These are phyloP conservation scores for Coniochaeta pulveracea DNA, from an alignment of 2,329 filamentous ascomycete species.

Conservation along the genomic window DNA sequence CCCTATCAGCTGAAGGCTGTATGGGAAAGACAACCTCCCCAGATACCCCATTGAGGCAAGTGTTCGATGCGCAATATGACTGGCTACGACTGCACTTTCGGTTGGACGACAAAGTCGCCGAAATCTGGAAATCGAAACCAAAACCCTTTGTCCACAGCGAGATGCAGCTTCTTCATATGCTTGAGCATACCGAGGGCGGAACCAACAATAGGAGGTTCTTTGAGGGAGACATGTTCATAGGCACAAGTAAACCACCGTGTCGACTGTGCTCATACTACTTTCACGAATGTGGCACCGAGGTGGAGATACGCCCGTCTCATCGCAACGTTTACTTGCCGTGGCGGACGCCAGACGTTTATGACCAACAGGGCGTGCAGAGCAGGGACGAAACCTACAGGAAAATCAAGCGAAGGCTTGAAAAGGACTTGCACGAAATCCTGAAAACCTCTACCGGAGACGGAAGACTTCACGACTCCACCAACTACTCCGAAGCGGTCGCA, in stretches of 20 bases:
- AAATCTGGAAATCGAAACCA: slow-evolving; percentile 7
- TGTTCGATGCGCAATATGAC: no score
- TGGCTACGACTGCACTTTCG: no score
- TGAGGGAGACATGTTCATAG: slow-evolving; percentile 20
- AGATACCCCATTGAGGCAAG: no score
- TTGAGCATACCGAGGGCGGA: slow-evolving; percentile 7
- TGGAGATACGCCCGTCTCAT: slow-evolving; percentile 18
- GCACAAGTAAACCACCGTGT: slow-evolving; percentile 25
- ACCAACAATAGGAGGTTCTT: slow-evolving; percentile 15
- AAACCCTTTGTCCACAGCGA: slow-evolving; percentile 22
- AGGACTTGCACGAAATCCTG: background rate
- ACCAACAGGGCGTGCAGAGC: slow-evolving; percentile 3
- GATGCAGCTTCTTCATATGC: slow-evolving; percentile 17
- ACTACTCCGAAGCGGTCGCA: background rate
- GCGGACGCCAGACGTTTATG: slow-evolving; percentile 20
- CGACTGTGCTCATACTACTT: slow-evolving; percentile 25
- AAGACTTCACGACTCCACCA: background rate
- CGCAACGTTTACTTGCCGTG: slow-evolving; percentile 23
- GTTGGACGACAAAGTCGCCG: background rate
- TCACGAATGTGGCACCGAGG: slow-evolving; percentile 10
- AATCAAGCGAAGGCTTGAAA: background rate
- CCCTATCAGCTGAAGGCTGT: background rate
- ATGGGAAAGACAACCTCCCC: no score
- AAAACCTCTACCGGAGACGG: background rate
- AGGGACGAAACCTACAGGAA: slow-evolving; percentile 27